These are phyloP conservation scores for Epichloe amarillans DNA, from an alignment of 2,329 filamentous ascomycete genomes.

Conservation along the genomic window DNA sequence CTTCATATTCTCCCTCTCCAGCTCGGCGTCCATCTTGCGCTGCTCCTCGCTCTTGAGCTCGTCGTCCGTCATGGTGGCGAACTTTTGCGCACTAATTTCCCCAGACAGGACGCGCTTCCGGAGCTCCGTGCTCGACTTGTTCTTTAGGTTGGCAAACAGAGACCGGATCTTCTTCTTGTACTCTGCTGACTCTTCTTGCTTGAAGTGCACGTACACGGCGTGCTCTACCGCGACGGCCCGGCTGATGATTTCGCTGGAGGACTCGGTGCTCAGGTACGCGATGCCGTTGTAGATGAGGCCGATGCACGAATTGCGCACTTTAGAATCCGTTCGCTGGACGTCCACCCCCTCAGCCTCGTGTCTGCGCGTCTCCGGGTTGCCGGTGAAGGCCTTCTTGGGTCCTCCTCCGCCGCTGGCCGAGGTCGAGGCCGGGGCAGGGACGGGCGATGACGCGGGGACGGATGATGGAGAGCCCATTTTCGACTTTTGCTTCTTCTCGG, in stretches of 20 bases:
- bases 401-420: conserved; percentile 27
- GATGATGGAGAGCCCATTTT: conserved; percentile 28
- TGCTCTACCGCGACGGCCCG: conserved; percentile 71
- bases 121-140: conserved; percentile 70
- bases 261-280: conserved; percentile 54
- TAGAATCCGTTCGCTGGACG: conserved; percentile 59
- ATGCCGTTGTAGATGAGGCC: conserved; percentile 91
- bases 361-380: conserved; percentile 65
- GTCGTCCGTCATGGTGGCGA: conserved; percentile 78
- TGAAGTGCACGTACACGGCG: conserved; percentile 57
- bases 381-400: conserved; percentile 38
- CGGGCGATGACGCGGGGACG: conserved; percentile 36
- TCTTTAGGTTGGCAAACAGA: conserved; percentile 89
- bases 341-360: conserved; percentile 73
- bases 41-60: conserved; percentile 84
- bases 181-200: conserved; percentile 50
- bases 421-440: conserved; percentile 31
- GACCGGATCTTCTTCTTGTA: conserved; percentile 87
- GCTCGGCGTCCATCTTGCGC: conserved; percentile 58
- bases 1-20: conserved; percentile 90
- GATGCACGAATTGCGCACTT: conserved; percentile 69
- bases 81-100: conserved; percentile 55
- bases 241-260: conserved; percentile 57
- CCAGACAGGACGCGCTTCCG: conserved; percentile 63
- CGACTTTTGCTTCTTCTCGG: conserved; percentile 37